Conservation (phyloP, 139 green algal species). For the Diplosphaera chodatii region DNA sequence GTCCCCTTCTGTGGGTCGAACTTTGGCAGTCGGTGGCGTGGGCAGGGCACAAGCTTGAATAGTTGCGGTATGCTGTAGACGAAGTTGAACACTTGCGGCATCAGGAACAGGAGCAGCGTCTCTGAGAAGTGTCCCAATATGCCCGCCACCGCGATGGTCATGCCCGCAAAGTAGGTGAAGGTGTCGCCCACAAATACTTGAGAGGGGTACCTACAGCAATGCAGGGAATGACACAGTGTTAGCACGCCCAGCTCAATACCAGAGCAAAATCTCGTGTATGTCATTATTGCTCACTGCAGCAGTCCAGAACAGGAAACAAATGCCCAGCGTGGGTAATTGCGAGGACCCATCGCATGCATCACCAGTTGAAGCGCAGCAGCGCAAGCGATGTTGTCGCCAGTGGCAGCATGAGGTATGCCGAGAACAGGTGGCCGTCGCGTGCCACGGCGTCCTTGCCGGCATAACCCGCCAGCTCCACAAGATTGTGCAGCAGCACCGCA, state of each 20-base stretch:
- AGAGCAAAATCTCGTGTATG: no score
- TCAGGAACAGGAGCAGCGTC: constrained; percentile 94
- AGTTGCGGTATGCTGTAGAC: constrained; percentile 94
- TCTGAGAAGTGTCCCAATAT: constrained; percentile 97
- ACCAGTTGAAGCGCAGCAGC: constrained; percentile 91
- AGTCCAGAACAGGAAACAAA: no score
- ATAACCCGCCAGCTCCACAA: constrained; percentile 38
- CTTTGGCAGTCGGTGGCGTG: constrained; percentile 83
- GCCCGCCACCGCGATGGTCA: constrained; percentile 92
- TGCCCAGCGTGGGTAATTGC: no score
- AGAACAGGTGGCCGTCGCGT: constrained; percentile 92
- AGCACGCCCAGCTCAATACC: no score
- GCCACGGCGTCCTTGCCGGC: constrained; percentile 15
- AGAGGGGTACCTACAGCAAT: constrained; percentile 14
- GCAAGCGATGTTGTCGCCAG: constrained; percentile 73
- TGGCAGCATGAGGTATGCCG: constrained; percentile 83
- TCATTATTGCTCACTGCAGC: no score
- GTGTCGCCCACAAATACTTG: constrained; percentile 97
- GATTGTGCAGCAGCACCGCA: constrained; percentile 80
- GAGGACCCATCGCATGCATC: no score
- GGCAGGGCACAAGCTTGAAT: constrained; percentile 93
- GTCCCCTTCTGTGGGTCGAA: constrained; percentile 76
- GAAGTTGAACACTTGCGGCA: constrained; percentile 96
- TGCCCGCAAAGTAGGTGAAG: constrained; percentile 99
- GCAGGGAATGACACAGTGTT: not conserved